Evolutionary conservation across 352 stramenopile genomes (phyloP), one percentile per base, ranked within the genome.

Genomic region (Pythium chondricola): DNA sequence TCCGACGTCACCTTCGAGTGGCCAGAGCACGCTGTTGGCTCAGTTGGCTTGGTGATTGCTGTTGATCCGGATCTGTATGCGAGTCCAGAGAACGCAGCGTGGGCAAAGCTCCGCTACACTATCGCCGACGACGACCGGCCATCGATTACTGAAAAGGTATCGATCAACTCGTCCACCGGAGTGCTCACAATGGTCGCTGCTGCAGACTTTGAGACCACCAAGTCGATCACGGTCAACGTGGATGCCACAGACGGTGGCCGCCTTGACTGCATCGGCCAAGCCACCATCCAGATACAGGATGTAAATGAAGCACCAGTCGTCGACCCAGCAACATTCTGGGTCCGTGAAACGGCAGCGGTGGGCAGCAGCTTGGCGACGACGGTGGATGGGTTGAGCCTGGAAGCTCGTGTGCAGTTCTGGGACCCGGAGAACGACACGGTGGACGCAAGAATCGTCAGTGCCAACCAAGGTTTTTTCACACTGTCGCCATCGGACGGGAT

Each of bases 391-490:
- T 10, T 52, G 8, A 35, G 10, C 10, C 17, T 44, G 0, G 49
- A 36, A 6, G 57, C 43, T 10, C 32, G 22, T 20, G 50, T 80
- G 17, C 41, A 8, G 11, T 58, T 69, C 44, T 85, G 73, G 73
- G 73, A 85, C n/a, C 70, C 73, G 29, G 73, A 85, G 51, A 85
- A 85, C 41, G 63, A 83, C 40, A 72, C 72, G 0, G 44, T 78
- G 0, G 56, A 51, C 1, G 13, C 80, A 4, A 63, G 29, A 9
- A 27, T 55, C 16, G 26, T 10, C 21, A 0, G 10, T 36, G 9
- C 52, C 63, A 44, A 58, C 59, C 6, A 58, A 50, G 7, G 66
- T 57, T 54, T 27, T 6, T 80, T 82, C 35, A 39, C 25, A 0
- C 38, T 85, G 10, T 63, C 56, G 13, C 10, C 61, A 7, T 13